phyloP scores from a whole-genome alignment of 306 rosid species.

The Castanopsis chinensis region DNA sequence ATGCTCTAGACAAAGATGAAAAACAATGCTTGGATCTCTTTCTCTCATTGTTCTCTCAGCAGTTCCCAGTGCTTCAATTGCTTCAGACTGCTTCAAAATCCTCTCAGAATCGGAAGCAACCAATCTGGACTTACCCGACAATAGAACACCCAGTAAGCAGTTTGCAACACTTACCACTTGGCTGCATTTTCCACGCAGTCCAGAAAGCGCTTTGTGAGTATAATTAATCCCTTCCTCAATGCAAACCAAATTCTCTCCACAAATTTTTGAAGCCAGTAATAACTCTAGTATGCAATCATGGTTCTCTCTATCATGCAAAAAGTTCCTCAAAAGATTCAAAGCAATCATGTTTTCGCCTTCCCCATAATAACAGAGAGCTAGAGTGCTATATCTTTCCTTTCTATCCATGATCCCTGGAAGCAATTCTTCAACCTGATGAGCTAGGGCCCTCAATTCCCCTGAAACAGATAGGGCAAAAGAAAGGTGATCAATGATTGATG shows the following conservation, averaged over 20 bases:
- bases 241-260: conserved; percentile 53
- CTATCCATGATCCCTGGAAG: conserved; percentile 64
- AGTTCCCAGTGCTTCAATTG: conserved; percentile 52
- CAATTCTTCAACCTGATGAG: conserved; percentile 69
- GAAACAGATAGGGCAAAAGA: conserved; percentile 72
- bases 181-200: conserved; percentile 53
- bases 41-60: conserved; percentile 59
- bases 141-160: conserved; percentile 70
- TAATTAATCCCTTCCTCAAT: conserved; percentile 64
- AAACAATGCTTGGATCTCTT: conserved; percentile 59
- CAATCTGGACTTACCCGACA: conserved; percentile 57
- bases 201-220: conserved; percentile 51
- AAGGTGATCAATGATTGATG: conserved; percentile 76
- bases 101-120: conserved; percentile 67
- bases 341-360: conserved; percentile 62
- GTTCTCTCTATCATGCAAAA: conserved; percentile 54
- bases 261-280: conserved; percentile 77
- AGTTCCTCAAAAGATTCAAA: conserved; percentile 74
- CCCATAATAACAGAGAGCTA: conserved; percentile 75
- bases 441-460: conserved; percentile 56
- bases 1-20: conserved; percentile 78
- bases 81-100: conserved; percentile 56
- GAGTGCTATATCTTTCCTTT: conserved; percentile 49
- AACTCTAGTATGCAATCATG: conserved; percentile 45
- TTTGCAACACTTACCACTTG: conserved; percentile 53